A percentile compares a stretch with the other conserved stretches of the same genome.
These are phyloP conservation scores for Penicilliopsis zonata DNA, from an alignment of 495 filamentous ascomycete species.

Conservation along the genomic window DNA sequence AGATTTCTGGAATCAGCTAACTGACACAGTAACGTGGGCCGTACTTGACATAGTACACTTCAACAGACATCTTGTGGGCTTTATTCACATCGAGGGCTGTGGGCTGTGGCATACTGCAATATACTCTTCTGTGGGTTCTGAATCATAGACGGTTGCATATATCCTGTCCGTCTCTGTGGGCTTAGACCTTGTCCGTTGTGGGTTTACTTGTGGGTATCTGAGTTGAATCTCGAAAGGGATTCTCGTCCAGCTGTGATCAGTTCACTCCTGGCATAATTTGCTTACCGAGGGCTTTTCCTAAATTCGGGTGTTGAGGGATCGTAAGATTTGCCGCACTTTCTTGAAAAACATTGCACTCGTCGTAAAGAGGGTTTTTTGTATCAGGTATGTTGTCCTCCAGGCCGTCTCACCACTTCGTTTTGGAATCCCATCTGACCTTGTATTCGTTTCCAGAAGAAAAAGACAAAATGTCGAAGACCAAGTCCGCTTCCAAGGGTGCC, in stretches of 20 bases:
- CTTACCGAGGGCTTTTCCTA: constrained; percentile 22
- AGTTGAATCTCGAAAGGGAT: constrained; percentile 10
- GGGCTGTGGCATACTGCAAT: constrained; percentile 31
- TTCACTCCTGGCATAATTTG: constrained; percentile 19
- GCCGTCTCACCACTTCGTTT: no score
- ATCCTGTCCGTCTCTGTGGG: constrained; percentile 34
- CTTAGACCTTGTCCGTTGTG: constrained; percentile 38
- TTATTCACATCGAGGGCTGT: constrained; percentile 38
- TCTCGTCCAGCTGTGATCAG: constrained; percentile 20
- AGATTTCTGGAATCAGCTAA: constrained; percentile 1
- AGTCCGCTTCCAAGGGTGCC: constrained; percentile 27
- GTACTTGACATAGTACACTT: constrained; percentile 30
- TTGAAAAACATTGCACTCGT: constrained; percentile 7
- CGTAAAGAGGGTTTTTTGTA: not conserved
- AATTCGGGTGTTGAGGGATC: constrained; percentile 32
- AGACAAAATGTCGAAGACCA: constrained; percentile 44
- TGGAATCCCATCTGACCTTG: no score
- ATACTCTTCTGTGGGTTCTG: constrained; percentile 34
- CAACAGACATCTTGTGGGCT: constrained; percentile 37
- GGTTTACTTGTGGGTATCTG: constrained; percentile 31
- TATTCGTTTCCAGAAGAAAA: no score
- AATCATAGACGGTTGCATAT: constrained; percentile 31
- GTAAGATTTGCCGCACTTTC: constrained; percentile 29
- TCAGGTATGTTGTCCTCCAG: no score
- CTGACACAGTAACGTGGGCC: constrained; percentile 27